Evolutionary conservation across 192 early-diverging fungal species (phyloP).

Genomic region (Chytriomyces sp.): DNA sequence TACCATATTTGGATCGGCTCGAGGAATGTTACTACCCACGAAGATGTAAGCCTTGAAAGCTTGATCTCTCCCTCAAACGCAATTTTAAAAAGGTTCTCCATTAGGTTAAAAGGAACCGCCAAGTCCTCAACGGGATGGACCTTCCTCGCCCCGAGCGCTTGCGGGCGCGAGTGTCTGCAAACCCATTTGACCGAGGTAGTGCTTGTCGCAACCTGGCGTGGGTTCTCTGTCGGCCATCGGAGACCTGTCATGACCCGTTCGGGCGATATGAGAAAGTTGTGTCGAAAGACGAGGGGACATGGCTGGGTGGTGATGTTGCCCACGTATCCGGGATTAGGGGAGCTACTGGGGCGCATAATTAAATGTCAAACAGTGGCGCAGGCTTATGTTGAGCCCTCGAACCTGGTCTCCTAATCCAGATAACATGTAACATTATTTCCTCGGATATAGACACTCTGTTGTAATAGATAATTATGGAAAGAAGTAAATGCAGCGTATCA

Average conservation of each 20-base stretch:
- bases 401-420: too few relatives aligned
- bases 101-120: neutral
- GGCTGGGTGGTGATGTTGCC: too few relatives aligned
- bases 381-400: too few relatives aligned
- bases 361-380: too few relatives aligned
- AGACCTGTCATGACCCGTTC: constrained; percentile 19
- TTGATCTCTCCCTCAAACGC: neutral
- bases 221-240: constrained; percentile 55
- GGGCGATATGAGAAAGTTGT: constrained; percentile 20
- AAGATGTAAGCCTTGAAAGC: constrained; percentile 50
- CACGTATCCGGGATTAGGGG: too few relatives aligned
- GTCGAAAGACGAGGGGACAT: too few relatives aligned
- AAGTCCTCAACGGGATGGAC: constrained; percentile 1
- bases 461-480: too few relatives aligned
- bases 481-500: too few relatives aligned
- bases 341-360: too few relatives aligned
- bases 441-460: too few relatives aligned
- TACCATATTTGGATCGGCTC: constrained; percentile 78
- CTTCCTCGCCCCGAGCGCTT: constrained; percentile 37
- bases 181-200: constrained; percentile 58
- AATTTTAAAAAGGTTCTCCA: neutral
- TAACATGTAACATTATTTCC: too few relatives aligned
- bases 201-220: constrained; percentile 51
- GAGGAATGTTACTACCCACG: constrained; percentile 86
- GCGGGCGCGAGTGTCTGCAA: constrained; percentile 26